phyloP scores from a whole-genome alignment of 768 basidiomycete genomes.

The Kwoniella bestiolae region DNA sequence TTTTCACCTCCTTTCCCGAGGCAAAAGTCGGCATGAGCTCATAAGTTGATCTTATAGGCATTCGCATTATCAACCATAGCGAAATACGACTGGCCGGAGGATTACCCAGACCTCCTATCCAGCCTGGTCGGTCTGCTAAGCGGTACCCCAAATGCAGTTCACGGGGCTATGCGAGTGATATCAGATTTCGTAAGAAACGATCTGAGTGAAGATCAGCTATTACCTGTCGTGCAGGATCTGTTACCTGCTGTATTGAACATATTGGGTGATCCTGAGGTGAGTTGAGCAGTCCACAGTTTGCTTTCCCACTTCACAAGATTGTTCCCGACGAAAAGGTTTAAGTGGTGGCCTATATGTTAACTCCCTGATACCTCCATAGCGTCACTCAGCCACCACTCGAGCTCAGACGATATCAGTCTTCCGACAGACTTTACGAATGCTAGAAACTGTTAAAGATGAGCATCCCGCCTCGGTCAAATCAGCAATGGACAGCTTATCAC shows the following conservation, averaged over 20 bases:
- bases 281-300: no score
- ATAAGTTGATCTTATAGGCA: constrained; percentile 64
- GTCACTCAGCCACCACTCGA: constrained; percentile 78
- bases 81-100: constrained; percentile 93
- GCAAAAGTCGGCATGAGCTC: neutral
- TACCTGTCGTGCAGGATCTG: constrained; percentile 86
- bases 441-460: constrained; percentile 94
- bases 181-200: constrained; percentile 92
- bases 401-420: constrained; percentile 86
- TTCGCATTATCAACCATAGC: constrained; percentile 86
- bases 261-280: constrained; percentile 74
- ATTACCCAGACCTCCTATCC: constrained; percentile 84
- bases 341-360: no score
- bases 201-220: constrained; percentile 89
- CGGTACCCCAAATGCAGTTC: constrained; percentile 72
- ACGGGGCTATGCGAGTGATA: constrained; percentile 95
- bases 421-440: constrained; percentile 80
- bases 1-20: neutral
- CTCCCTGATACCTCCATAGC: no score
- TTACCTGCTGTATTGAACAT: constrained; percentile 82
- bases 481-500: constrained; percentile 76
- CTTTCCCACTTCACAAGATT: no score
- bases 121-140: constrained; percentile 77
- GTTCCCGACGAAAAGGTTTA: no score
- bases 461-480: constrained; percentile 84